Evolutionary conservation across 1,284 basidiomycete species (phyloP).

Genomic region (Trametes polyzona): DNA sequence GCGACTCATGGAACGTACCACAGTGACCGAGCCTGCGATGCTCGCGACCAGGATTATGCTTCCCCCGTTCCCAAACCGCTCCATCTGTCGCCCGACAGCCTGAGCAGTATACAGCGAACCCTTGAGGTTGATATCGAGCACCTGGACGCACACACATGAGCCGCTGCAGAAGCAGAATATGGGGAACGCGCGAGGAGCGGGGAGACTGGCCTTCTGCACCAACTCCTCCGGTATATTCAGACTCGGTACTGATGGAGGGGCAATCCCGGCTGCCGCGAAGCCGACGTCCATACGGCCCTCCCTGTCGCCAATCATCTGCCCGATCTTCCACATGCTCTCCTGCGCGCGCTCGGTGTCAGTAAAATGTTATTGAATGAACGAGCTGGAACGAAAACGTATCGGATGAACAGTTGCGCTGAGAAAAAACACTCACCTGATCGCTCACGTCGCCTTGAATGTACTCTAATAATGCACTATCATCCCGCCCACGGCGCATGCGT

Average conservation of each 20-base stretch:
- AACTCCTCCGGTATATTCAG: conserved; percentile 66
- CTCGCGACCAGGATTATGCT: conserved; percentile 85
- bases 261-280: conserved; percentile 63
- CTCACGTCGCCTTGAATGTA: conserved; percentile 70
- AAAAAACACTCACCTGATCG: conserved; percentile 45
- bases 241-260: conserved; percentile 61
- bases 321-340: conserved; percentile 54
- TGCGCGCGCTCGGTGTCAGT: background rate
- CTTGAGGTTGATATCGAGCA: conserved; percentile 75
- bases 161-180: background rate
- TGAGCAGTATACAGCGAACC: conserved; percentile 81
- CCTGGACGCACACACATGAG: too few species aligned
- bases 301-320: conserved; percentile 61
- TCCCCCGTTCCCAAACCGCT: conserved; percentile 64
- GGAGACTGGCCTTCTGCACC: conserved; percentile 61
- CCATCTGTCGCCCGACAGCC: conserved; percentile 79
- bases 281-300: conserved; percentile 75
- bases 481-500: conserved; percentile 40
- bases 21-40: conserved; percentile 84
- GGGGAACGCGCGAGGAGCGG: too few species aligned
- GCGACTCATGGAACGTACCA: conserved; percentile 37
- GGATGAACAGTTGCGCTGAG: too few species aligned
- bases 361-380: background rate
- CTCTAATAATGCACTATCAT: conserved; percentile 56
- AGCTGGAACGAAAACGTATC: too few species aligned